Conservation (phyloP, 495 filamentous ascomycete genomes). For the Penicillium bialowiezense region DNA sequence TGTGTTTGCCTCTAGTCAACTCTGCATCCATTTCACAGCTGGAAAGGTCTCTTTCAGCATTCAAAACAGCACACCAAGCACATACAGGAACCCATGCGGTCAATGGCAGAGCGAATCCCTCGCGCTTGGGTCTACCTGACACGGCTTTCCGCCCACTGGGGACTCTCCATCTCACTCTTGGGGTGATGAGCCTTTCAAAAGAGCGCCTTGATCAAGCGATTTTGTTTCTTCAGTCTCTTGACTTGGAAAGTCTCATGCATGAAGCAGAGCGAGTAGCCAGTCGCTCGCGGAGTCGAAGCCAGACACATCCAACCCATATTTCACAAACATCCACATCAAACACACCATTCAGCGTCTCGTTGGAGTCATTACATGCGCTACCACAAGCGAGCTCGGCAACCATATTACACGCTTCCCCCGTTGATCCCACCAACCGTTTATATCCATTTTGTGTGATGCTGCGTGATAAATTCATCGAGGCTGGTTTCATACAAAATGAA, state of each 20-base stretch:
- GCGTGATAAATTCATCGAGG: conserved; percentile 56
- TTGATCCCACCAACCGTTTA: conserved; percentile 55
- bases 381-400: conserved; percentile 38
- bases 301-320: not conserved
- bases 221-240: conserved; percentile 50
- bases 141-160: conserved; percentile 73
- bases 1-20: conserved; percentile 78
- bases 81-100: conserved; percentile 9
- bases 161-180: conserved; percentile 81
- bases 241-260: conserved; percentile 49
- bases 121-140: conserved; percentile 42
- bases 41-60: conserved; percentile 53
- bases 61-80: conserved; percentile 54
- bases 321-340: not conserved
- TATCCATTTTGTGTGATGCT: conserved; percentile 62
- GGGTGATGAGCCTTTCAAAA: conserved; percentile 73
- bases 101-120: conserved; percentile 16
- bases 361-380: conserved; percentile 37
- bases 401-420: conserved; percentile 53
- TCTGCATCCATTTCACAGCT: conserved; percentile 60
- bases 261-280: conserved; percentile 17
- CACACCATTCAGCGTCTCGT: conserved; percentile 27
- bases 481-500: conserved; percentile 60
- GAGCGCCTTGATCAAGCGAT: conserved; percentile 58
- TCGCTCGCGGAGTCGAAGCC: not conserved